Evolutionary conservation across 306 rosid species (phyloP), one percentile per base, ranked within the genome.

Genomic region (Casuarina cunninghamiana): DNA sequence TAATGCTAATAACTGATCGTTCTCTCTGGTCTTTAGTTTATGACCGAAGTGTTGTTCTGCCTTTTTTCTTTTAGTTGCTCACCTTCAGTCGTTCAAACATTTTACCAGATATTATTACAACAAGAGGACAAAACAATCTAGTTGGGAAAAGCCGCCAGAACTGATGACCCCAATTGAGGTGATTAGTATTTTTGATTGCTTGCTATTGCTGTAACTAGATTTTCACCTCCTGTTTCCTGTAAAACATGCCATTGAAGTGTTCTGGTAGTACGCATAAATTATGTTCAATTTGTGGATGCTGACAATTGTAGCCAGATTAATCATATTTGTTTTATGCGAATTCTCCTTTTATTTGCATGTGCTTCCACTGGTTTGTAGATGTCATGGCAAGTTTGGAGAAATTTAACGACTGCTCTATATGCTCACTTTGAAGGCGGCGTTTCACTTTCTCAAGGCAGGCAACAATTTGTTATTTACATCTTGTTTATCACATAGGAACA

Each of bases 161-260:
- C 85, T 95, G 81, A 95, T 95, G 99, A 89, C 99, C 38, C 98
- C 99, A 12, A 76, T 93, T 63, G 99, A 95, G 99, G 99, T 95
- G 91, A 85, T 88, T 77, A 82, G 38, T 61, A 71, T 82, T 43
- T 19, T 67, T 63, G 60, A 83, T 60, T 57, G 74, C 73, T 61
- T 69, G 72, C 69, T 42, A 48, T 51, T 46, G 54, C 49, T 81
- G 57, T 55, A 69, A 69, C 76, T 69, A 58, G 42, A 67, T 48
- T 79, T 69, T 44, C 75, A 75, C 79, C 82, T 78, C 44, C 61
- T 69, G 46, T 81, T 65, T 73, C 69, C 73, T 71, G 80, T 77
- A 79, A 66, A 70, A 67, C 77, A 60, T 77, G 88, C 77, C 74
- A 13, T 76, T 78, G 69, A 63, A 75, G 70, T 73, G 81, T 83